Conservation (phyloP, 345 rosid genomes). For the Citrus maxima region DNA sequence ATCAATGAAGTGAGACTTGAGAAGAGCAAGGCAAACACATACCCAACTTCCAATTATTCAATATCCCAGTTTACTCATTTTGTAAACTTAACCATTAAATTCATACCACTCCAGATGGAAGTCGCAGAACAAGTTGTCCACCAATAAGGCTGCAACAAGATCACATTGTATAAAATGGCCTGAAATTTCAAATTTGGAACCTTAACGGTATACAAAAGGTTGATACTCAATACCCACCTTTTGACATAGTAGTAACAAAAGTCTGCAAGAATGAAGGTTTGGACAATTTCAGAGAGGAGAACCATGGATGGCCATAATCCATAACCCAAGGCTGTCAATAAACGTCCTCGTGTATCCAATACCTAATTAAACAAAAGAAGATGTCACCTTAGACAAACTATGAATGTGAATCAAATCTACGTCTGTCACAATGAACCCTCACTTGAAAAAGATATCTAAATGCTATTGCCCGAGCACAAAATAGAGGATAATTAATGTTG, state of each 20-base stretch:
- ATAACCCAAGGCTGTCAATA: constrained; percentile 74
- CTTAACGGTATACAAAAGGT: background rate
- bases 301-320: constrained; percentile 92
- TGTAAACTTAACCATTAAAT: background rate
- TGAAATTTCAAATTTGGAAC: background rate
- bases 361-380: constrained; percentile 41
- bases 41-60: constrained; percentile 3
- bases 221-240: constrained; percentile 37
- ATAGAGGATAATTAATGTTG: background rate
- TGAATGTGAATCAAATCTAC: background rate
- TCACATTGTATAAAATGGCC: background rate
- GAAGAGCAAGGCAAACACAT: background rate
- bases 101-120: constrained; percentile 86
- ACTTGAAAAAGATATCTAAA: background rate
- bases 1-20: background rate
- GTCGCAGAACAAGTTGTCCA: constrained; percentile 86
- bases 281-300: constrained; percentile 77
- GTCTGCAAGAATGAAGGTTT: constrained; percentile 88
- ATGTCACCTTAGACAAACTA: background rate
- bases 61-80: background rate
- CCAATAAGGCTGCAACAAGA: constrained; percentile 61
- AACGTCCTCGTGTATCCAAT: constrained; percentile 71
- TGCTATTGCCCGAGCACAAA: background rate
- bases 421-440: background rate
- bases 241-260: constrained; percentile 86